Base-by-base conservation (phyloP, 1,139 yeast species). In the Torulaspora globosa region DNA sequence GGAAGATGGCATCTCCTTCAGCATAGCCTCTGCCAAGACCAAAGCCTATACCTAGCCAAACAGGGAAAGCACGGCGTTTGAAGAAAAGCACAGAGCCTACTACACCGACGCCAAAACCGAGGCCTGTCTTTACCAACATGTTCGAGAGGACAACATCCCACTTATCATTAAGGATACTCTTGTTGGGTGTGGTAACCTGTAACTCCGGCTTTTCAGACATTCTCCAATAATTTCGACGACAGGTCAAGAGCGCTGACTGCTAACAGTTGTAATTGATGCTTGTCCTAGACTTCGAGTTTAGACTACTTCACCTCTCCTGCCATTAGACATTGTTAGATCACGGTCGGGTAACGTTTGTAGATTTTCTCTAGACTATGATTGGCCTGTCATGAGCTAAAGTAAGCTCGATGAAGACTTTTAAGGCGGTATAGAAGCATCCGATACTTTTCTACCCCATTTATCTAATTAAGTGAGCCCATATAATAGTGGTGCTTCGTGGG, bases 71-170 rank as follows among this genome's bases (percentile, higher is more conserved):
- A 71, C 97, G 84, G 76, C 97, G 87, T 69, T 78, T 86, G 75
- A 92, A 92, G 46, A 92, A 70, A 52, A 94, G 71, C 41, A 90
- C 95, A n/a, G 96, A 87, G 32, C 95, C 85, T 49, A 90, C 78
- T 38, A 94, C 96, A 70, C 99, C 99, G 41, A 85, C 95, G 52
- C 97, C 97, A 57, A 94, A 84, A 45, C 99, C 98, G 56, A 94
- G 78, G n/a, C 97, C 96, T 61, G 97, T 84, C 72, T 92, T 92
- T 60, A 94, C 95, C 58, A 94, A 75, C 53, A 94, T 81, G 73
- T 94, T 94, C 53, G 98, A 88, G 63, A 94, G 76, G 47, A 90
- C 97, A 55, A 90, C 88, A 68, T 94, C 99, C 98, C 98, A 94
- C 78, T 84, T 85, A 65, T 85, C 90, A 66, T 84, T 84, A 62